A percentile compares a stretch with the other conserved stretches of the same genome.
phyloP scores from a whole-genome alignment of 2,329 filamentous ascomycete species.

The Clonostachys rhizophaga region DNA sequence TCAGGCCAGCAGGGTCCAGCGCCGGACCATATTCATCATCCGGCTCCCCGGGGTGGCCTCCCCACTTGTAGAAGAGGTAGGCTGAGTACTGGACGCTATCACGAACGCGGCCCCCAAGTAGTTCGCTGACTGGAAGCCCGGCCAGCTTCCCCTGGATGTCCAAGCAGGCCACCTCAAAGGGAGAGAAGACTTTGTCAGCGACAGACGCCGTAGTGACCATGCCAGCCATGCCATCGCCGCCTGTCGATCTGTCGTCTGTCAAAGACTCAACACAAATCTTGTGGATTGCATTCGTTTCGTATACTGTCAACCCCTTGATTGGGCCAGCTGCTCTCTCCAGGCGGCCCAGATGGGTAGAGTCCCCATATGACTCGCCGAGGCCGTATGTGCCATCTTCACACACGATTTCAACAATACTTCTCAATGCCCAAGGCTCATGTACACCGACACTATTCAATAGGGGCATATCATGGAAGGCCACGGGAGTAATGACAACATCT shows the following conservation, averaged over 20 bases:
- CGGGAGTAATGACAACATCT: slow-evolving; percentile 32
- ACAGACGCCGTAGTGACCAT: slow-evolving; percentile 35
- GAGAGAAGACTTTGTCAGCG: slow-evolving; percentile 33
- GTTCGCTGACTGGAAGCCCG: slow-evolving; percentile 28
- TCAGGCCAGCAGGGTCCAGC: slow-evolving; percentile 23
- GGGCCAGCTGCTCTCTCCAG: slow-evolving; percentile 20
- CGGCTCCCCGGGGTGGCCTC: slow-evolving; percentile 26
- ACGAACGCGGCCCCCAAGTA: slow-evolving; percentile 31
- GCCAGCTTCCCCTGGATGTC: slow-evolving; percentile 33
- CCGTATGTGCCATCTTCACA: slow-evolving; percentile 23
- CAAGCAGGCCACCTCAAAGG: slow-evolving; percentile 34
- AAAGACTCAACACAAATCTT: slow-evolving; percentile 74
- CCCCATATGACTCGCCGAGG: slow-evolving; percentile 33
- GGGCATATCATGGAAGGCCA: slow-evolving; percentile 38
- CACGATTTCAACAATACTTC: slow-evolving; percentile 32
- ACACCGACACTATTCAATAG: slow-evolving; percentile 36
- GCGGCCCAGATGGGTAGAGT: slow-evolving; percentile 26
- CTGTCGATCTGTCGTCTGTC: slow-evolving; percentile 42
- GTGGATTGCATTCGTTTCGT: slow-evolving; percentile 78
- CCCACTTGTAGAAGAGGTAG: slow-evolving; percentile 38
- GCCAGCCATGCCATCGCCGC: slow-evolving; percentile 55
- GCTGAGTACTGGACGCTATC: slow-evolving; percentile 34
- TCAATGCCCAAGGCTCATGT: slow-evolving; percentile 33
- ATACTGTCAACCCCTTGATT: slow-evolving; percentile 20
- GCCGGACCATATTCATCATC: slow-evolving; percentile 33